Evolutionary conservation across 2,329 filamentous ascomycete species (phyloP).

Genomic region (Huntiella bhutanensis): DNA sequence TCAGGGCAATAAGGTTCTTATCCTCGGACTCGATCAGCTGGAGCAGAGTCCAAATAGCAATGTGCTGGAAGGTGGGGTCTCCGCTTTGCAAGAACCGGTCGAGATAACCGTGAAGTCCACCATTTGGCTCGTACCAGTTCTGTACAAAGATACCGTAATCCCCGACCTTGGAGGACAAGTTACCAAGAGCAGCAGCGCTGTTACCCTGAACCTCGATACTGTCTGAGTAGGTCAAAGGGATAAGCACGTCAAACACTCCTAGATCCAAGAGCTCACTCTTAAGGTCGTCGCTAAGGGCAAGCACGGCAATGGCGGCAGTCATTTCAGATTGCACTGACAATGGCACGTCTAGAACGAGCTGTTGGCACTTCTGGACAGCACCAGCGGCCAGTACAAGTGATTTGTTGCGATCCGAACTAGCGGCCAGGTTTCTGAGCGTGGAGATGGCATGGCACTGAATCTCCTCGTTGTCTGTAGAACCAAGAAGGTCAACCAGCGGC

Average conservation of each 20-base stretch:
- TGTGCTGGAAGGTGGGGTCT: constrained; percentile 95
- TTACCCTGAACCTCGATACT: constrained; percentile 98
- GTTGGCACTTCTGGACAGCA: constrained; percentile 96
- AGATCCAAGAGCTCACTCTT: constrained; percentile 80
- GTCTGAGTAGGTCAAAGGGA: constrained; percentile 82
- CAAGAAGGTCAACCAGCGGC: constrained; percentile 79
- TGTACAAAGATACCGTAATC: constrained; percentile 93
- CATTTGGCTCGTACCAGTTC: constrained; percentile 81
- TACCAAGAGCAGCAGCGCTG: constrained; percentile 86
- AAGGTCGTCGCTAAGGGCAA: constrained; percentile 86
- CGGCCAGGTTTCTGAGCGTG: constrained; percentile 82
- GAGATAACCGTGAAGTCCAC: constrained; percentile 89
- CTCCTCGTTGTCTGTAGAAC: constrained; percentile 92
- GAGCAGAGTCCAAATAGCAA: constrained; percentile 93
- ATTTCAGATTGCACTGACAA: constrained; percentile 95
- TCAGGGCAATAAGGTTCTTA: constrained; percentile 67
- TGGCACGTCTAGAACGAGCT: constrained; percentile 81
- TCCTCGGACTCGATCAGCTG: constrained; percentile 94
- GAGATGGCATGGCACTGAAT: constrained; percentile 98
- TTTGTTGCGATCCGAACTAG: constrained; percentile 95
- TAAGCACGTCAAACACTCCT: constrained; percentile 89
- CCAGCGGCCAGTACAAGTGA: constrained; percentile 91
- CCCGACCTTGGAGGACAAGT: constrained; percentile 91
- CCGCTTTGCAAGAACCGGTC: constrained; percentile 83
- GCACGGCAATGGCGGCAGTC: constrained; percentile 95